These are phyloP conservation scores for Metrosideros polymorpha DNA, from an alignment of 441 rosid species.

Conservation along the genomic window DNA sequence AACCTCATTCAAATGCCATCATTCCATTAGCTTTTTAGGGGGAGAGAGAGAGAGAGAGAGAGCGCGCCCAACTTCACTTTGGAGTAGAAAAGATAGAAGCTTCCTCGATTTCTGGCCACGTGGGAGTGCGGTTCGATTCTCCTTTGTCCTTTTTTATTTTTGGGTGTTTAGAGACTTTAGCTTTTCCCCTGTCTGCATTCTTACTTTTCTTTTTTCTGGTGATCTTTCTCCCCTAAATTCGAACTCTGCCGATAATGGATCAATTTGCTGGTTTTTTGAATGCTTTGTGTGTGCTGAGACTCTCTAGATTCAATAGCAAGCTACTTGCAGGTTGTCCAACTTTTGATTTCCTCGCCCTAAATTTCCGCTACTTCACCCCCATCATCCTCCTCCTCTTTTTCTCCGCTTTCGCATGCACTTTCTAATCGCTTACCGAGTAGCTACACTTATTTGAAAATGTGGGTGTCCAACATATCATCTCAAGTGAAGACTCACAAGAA, in stretches of 20 bases:
- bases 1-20: neutral
- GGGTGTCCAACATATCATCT: neutral
- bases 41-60: neutral
- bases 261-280: neutral
- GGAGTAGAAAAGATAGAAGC: neutral
- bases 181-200: neutral
- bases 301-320: neutral
- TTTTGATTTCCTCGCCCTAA: neutral
- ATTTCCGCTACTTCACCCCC: neutral
- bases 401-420: neutral
- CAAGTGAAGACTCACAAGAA: neutral
- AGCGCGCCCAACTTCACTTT: neutral
- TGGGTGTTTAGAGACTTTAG: neutral
- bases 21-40: neutral
- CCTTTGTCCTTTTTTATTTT: neutral
- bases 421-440: neutral
- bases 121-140: constrained; percentile 1
- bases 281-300: neutral
- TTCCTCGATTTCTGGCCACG: constrained; percentile 4
- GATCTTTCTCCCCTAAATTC: neutral
- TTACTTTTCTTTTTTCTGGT: neutral
- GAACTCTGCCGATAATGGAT: neutral
- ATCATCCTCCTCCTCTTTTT: neutral
- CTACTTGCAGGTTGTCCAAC: neutral
- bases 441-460: neutral